Base-by-base conservation (phyloP, 2,329 filamentous ascomycete species). In the Trichoderma citrinoviride region DNA sequence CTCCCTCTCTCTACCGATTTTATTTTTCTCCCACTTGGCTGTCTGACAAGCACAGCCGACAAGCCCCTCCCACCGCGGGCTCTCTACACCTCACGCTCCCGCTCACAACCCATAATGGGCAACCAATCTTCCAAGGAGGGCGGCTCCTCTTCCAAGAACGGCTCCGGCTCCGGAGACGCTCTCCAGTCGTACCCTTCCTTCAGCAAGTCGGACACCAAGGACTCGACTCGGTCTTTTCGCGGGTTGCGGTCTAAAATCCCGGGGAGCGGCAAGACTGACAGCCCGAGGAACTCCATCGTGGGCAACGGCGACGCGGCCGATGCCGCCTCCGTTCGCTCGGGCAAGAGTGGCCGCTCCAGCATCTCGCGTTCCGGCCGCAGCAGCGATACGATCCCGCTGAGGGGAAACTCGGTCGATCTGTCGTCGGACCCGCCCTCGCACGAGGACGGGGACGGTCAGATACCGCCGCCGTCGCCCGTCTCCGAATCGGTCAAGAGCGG, bases 141-240 rank as follows among this genome's bases (percentile, higher is more conserved):
- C 71, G 80, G 81, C 66, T 74, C 79, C 66, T 76, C 41, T n/a
- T 49, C 81, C 72, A 90, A 86, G 77, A 75, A 78, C 66, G 79
- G 80, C 66, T 74, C 76, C 66, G 50, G 44, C 19, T 54, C 49
- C 7, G 21, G 25, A 17, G 57, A 56, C 67, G 73, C 70, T 50
- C 81, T 97, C 66, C 90, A 92, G 77, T 91, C 92, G 33, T 96
- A 95, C 77, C 94, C 93, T 29, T 97, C 94, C 29, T 94, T 98
- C 76, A 91, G 89, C 79, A 90, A 90, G 75, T 92, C 93, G 64
- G 94, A 98, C 75, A 98, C 94, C 29, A 94, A 93, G 76, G 93
- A 97, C 70, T 97, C 93, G 7, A 87, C 90, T 37, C 90, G 93
- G 69, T 97, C 93, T 5, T 88, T 97, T 77, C 87, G 91, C 70